Conservation (phyloP, 2,329 filamentous ascomycete species). For the Pseudodiploospora longispora region DNA sequence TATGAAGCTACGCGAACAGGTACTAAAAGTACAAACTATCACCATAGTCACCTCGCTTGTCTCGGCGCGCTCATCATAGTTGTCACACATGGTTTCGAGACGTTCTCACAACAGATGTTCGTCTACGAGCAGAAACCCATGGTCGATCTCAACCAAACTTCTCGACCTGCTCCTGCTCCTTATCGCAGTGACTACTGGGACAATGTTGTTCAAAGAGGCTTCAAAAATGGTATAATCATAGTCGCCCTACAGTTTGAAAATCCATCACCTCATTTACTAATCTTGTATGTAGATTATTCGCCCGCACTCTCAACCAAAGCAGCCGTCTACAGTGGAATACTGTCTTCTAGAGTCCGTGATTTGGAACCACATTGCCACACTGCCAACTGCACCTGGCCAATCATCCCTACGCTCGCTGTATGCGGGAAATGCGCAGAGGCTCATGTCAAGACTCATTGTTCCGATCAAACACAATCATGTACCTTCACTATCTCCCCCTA, state of each 20-base stretch:
- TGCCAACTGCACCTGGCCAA: slow-evolving; percentile 28
- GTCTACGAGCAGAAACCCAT: slow-evolving; percentile 21
- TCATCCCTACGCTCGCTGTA: slow-evolving; percentile 26
- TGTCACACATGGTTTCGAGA: slow-evolving; percentile 29
- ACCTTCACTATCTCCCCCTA: slow-evolving; percentile 20
- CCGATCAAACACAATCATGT: slow-evolving; percentile 17
- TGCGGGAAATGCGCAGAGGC: slow-evolving; percentile 24
- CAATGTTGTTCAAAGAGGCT: slow-evolving; percentile 19
- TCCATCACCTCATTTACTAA: too few relatives aligned
- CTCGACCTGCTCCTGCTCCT: slow-evolving; percentile 17
- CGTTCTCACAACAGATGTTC: slow-evolving; percentile 32
- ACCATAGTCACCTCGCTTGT: slow-evolving; percentile 26
- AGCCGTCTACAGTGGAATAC: slow-evolving; percentile 29
- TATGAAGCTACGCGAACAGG: too few relatives aligned
- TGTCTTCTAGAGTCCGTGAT: slow-evolving; percentile 19
- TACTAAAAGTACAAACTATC: slow-evolving; percentile 1
- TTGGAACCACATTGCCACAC: slow-evolving; percentile 21
- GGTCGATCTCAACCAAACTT: slow-evolving; percentile 10
- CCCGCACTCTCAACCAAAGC: slow-evolving; percentile 28
- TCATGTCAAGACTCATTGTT: slow-evolving; percentile 12
- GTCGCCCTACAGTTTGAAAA: too few relatives aligned
- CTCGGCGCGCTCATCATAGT: slow-evolving; percentile 29
- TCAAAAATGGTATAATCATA: slow-evolving; percentile 5
- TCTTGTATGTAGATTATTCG: slow-evolving; percentile 10
- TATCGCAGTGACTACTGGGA: slow-evolving; percentile 28